Evolutionary conservation across 1,139 yeast species (phyloP).

Genomic region (Entelexis sorbosivorans): DNA sequence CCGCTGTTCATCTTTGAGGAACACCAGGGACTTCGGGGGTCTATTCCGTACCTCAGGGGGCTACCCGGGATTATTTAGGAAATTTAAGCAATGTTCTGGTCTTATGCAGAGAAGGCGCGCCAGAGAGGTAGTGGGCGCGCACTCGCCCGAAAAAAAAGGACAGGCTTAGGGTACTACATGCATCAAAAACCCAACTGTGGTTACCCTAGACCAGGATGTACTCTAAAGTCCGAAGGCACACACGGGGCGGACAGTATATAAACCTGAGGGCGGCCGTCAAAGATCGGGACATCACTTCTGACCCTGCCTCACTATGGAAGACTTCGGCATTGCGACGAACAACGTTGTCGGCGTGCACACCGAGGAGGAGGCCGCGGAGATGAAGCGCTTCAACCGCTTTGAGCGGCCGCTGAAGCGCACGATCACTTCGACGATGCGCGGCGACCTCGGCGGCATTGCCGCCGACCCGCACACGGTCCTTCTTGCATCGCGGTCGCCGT

Average conservation of each 20-base stretch:
- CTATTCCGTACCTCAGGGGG: too few species aligned
- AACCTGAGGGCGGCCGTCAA: neutral
- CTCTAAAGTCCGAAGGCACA: neutral
- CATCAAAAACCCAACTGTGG: neutral
- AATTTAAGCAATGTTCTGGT: too few species aligned
- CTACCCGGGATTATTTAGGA: too few species aligned
- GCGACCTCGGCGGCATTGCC: constrained; percentile 13
- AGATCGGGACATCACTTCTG: neutral
- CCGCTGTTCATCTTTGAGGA: too few species aligned
- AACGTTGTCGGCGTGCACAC: neutral
- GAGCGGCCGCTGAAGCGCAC: constrained; percentile 7
- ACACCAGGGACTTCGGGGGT: too few species aligned
- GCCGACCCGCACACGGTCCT: neutral
- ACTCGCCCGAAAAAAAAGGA: too few species aligned
- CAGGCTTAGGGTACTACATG: too few species aligned
- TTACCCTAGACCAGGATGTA: neutral
- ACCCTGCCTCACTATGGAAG: neutral
- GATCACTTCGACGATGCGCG: constrained; percentile 6
- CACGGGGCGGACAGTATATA: neutral
- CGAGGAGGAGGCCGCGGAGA: neutral
- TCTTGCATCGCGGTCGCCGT: neutral
- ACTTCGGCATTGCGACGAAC: neutral
- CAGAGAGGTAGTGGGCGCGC: too few species aligned
- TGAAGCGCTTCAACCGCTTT: constrained; percentile 12
- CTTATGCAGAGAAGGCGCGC: too few species aligned